Conservation (phyloP, 2,329 filamentous ascomycete species). For the Cladosporium sphaerospermum region DNA sequence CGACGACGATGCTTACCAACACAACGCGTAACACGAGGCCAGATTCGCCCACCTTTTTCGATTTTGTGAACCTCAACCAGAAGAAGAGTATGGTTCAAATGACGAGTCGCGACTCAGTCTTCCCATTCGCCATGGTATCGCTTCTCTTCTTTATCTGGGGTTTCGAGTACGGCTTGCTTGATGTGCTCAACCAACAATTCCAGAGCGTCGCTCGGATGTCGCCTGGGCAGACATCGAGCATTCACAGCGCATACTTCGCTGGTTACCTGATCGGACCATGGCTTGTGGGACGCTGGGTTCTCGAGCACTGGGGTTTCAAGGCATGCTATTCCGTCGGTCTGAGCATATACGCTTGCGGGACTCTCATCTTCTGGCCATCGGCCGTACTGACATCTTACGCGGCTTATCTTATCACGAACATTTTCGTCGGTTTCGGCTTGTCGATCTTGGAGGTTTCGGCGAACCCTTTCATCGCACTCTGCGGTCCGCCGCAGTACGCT, state of each 20-base stretch:
- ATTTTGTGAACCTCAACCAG: constrained; percentile 65
- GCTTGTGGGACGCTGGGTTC: constrained; percentile 54
- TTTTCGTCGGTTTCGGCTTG: constrained; percentile 55
- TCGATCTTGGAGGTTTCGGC: constrained; percentile 55
- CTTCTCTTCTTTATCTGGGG: constrained; percentile 86
- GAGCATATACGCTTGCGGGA: constrained; percentile 56
- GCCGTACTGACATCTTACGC: constrained; percentile 56
- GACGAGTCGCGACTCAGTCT: constrained; percentile 58
- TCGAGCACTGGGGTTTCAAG: constrained; percentile 57
- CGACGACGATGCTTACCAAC: constrained; percentile 35
- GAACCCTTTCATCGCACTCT: constrained; percentile 58
- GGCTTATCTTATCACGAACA: constrained; percentile 56
- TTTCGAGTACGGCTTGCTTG: constrained; percentile 80
- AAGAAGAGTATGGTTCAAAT: constrained; percentile 66
- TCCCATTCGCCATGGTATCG: constrained; percentile 68
- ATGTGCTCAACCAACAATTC: constrained; percentile 70
- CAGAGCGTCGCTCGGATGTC: constrained; percentile 57
- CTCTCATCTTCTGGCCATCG: constrained; percentile 59
- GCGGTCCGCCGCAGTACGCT: constrained; percentile 54
- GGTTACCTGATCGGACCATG: constrained; percentile 66
- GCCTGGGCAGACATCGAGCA: constrained; percentile 56
- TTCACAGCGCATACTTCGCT: constrained; percentile 65
- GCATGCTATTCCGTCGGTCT: constrained; percentile 55
- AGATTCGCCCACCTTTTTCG: constrained; percentile 55
- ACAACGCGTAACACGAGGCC: constrained; percentile 28